phyloP scores from a whole-genome alignment of 768 basidiomycete species.

The Pilatotrama ljubarskyi region DNA sequence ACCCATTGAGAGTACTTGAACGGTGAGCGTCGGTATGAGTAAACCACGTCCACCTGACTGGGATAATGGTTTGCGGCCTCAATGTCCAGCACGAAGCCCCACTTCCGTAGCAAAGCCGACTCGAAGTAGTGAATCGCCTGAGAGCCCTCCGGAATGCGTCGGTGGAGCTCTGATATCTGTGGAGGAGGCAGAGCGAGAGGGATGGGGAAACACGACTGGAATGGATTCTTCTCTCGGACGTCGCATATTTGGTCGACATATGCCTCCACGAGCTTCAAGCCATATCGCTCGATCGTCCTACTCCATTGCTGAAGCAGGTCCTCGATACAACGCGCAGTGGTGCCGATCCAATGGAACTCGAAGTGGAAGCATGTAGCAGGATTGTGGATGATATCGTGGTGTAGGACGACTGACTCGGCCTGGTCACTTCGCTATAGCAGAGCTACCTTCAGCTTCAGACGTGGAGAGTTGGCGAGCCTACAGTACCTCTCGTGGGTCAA shows the following conservation, averaged over 20 bases:
- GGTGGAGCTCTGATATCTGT: conserved; percentile 61
- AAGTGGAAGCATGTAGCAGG: conserved; percentile 95
- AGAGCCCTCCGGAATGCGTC: conserved; percentile 64
- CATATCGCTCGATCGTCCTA: conserved; percentile 82
- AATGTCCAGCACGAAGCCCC: conserved; percentile 82
- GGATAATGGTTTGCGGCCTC: conserved; percentile 80
- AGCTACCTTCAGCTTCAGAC: not conserved
- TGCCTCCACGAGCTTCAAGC: conserved; percentile 89
- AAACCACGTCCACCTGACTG: conserved; percentile 78
- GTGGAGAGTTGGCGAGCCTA: not conserved
- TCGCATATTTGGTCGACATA: conserved; percentile 92
- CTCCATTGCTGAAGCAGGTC: conserved; percentile 83
- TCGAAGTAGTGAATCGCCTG: conserved; percentile 77
- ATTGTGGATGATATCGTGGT: conserved; percentile 95
- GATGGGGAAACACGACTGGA: conserved; percentile 88
- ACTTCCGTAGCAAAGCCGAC: conserved; percentile 70
- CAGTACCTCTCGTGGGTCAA: conserved; percentile 72
- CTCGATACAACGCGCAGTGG: conserved; percentile 89
- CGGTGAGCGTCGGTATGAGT: conserved; percentile 81
- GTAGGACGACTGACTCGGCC: conserved; percentile 84
- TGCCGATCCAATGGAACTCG: conserved; percentile 96
- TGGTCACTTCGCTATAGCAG: conserved; percentile 74
- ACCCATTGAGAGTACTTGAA: conserved; percentile 90
- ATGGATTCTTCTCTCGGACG: conserved; percentile 81
- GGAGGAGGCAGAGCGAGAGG: conserved; percentile 78